These are phyloP conservation scores for Fraxinus quadrangulata DNA, from an alignment of 257 asterid genomes.

Conservation along the genomic window DNA sequence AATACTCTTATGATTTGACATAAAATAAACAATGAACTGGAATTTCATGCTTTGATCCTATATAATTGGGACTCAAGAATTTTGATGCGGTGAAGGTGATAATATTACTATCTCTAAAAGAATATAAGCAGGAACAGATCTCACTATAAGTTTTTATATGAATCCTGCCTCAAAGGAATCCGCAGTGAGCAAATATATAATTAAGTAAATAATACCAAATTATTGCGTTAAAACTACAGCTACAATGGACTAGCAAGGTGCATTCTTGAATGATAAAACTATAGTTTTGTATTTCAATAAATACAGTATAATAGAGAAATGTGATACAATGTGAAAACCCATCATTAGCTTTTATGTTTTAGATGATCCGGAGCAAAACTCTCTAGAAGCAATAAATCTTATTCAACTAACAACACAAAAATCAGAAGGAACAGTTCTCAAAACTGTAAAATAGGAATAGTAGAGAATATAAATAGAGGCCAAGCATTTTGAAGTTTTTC, in stretches of 20 bases:
- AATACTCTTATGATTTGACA: background rate
- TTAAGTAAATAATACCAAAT: conserved; percentile 2
- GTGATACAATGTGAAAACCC: background rate
- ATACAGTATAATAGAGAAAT: background rate
- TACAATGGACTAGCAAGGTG: background rate
- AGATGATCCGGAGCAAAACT: background rate
- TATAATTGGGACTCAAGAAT: conserved; percentile 1
- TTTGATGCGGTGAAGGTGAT: conserved; percentile 15
- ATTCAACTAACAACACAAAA: conserved; percentile 3
- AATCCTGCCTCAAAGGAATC: background rate
- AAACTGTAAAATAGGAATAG: background rate
- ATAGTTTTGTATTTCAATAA: background rate
- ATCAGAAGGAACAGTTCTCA: conserved; percentile 5
- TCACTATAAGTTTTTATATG: background rate
- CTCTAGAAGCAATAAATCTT: background rate
- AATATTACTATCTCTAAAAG: conserved; percentile 12
- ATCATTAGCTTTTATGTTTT: background rate
- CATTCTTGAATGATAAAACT: conserved; percentile 7
- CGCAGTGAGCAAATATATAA: background rate
- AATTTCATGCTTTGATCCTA: conserved; percentile 2
- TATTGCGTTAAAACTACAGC: background rate
- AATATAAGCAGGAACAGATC: background rate
- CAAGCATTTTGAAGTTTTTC: conserved; percentile 12
- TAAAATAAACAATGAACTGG: background rate
- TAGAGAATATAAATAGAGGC: background rate